Percentiles rank a stretch among this genome's conserved stretches.
phyloP scores from a whole-genome alignment of 2,329 filamentous ascomycete genomes.

The Botrytis paeoniae region DNA sequence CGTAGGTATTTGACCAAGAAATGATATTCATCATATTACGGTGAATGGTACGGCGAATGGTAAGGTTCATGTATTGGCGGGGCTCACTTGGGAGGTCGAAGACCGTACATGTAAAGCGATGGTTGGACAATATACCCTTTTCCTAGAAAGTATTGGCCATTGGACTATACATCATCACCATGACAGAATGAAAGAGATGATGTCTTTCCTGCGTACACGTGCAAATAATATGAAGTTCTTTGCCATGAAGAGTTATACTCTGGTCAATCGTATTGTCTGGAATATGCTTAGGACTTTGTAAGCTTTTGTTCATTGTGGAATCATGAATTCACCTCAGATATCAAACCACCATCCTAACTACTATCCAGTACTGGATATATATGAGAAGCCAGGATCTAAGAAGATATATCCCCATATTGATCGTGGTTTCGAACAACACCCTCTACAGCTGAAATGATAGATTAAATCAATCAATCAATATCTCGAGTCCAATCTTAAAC shows the following conservation, averaged over 20 bases:
- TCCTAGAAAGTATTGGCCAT: background rate
- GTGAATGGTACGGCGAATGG: background rate
- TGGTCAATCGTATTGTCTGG: background rate
- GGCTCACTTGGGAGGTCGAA: background rate
- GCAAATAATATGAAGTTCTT: background rate
- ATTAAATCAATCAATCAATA: background rate
- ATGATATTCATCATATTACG: background rate
- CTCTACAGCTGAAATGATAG: background rate
- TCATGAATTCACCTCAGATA: background rate
- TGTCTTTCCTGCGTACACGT: background rate
- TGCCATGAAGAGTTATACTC: background rate
- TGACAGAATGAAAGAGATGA: background rate
- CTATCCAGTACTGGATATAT: background rate
- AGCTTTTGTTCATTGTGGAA: background rate
- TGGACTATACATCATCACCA: background rate
- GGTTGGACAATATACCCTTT: background rate
- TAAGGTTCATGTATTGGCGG: background rate
- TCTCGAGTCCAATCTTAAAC: background rate
- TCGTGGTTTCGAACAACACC: background rate
- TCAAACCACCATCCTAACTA: accelerated
- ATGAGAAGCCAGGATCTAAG: background rate
- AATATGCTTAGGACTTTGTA: background rate
- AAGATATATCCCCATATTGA: background rate
- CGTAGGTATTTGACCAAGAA: background rate
- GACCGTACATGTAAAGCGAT: background rate